Conservation (phyloP, 1,284 basidiomycete genomes). For the Gymnopus androsaceus region DNA sequence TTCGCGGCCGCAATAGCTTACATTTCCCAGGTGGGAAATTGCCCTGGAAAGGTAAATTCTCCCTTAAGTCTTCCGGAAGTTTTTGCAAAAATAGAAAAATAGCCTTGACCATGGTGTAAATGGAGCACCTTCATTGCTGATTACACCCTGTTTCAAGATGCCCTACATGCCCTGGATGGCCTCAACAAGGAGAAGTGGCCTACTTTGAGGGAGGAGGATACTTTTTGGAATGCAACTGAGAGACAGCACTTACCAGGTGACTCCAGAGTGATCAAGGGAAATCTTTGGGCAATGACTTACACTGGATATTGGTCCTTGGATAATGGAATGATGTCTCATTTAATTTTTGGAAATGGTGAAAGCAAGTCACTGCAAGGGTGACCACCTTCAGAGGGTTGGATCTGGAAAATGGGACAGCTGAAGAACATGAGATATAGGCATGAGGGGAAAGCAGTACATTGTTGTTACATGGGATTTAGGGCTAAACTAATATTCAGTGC, state of each 20-base stretch:
- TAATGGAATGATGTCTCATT: not conserved
- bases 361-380: too few species aligned
- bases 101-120: too few species aligned
- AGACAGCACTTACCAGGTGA: not conserved
- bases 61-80: too few species aligned
- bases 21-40: too few species aligned
- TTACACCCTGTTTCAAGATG: not conserved
- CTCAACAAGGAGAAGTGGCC: not conserved
- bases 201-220: not conserved
- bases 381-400: not conserved
- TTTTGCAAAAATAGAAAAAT: too few species aligned
- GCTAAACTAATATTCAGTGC: not conserved
- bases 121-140: not conserved
- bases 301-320: not conserved
- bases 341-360: not conserved
- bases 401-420: not conserved
- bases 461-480: too few species aligned
- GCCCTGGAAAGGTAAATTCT: too few species aligned
- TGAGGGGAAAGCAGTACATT: constrained; percentile 1
- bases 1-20: too few species aligned
- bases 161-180: not conserved
- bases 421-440: not conserved
- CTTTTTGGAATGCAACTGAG: not conserved
- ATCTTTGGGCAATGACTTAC: not conserved
- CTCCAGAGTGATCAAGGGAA: not conserved